Base-by-base conservation (phyloP, 345 rosid species). In the Brassica incana region DNA sequence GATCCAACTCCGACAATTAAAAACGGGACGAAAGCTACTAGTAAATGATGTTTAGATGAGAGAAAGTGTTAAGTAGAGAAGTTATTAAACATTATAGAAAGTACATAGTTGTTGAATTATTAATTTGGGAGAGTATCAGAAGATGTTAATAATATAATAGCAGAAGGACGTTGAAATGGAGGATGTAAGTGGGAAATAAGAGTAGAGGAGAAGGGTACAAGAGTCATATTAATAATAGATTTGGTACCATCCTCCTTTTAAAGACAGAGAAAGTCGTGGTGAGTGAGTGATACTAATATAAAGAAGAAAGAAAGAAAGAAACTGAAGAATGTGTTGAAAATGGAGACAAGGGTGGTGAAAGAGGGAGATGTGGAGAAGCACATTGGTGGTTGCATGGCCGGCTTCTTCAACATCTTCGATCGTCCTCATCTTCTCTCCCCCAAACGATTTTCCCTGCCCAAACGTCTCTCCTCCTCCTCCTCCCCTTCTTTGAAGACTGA, bases 381-480 rank as follows among this genome's bases (percentile, higher is more conserved):
- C 67, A 81, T 88, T 27, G 87, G 89, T 70, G 99, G 99, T 0
- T 95, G 99, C 92, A 91, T 95, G 97, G 84, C 98, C 63, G 99
- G 98, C 36, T 91, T 95, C 88, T 85, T 93, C 79, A 94, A 95
- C 83, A 93, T 95, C 83, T 93, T 95, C 77, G 99, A 95, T 78
- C 97, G 97, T 59, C 88, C 88, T 64, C 90, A 90, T 69, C 64
- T 87, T 71, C 83, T 93, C 78, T 73, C 91, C 32, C 89, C 92
- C 20, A 90, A 85, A 45, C 92, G 91, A 84, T 82, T 86, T 63
- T 76, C 77, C 85, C 12, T 88, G 69, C 89, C 91, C 25, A 90
- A 84, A 45, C 92, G 91, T 80, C 93, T 88, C 78, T 88, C 93
- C 73, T 78, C 90, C 30, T 58, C 62, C 10, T 56, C 61, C 27